Conservation (phyloP, 2,329 filamentous ascomycete species). For the Penicillium carneum region DNA sequence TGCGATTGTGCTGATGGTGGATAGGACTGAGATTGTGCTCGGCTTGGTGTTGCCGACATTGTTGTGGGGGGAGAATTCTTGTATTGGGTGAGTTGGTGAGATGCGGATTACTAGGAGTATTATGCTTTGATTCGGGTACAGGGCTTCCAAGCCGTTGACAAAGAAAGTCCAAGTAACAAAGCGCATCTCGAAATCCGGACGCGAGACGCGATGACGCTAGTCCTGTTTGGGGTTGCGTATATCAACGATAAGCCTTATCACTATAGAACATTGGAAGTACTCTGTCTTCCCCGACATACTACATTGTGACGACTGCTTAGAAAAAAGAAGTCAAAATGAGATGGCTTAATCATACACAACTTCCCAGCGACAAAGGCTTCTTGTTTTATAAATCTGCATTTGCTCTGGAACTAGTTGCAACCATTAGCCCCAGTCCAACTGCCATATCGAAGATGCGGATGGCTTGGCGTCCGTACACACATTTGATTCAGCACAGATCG, state of each 20-base stretch:
- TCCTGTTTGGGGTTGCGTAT: slow-evolving; percentile 40
- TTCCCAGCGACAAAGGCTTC: not conserved
- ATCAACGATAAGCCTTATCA: slow-evolving; percentile 33
- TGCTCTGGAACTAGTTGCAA: not conserved
- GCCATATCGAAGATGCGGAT: not conserved
- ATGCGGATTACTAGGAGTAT: not conserved
- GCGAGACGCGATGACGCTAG: slow-evolving; percentile 46
- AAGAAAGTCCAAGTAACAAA: slow-evolving; percentile 21
- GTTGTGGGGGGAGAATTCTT: not conserved
- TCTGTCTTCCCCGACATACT: not conserved
- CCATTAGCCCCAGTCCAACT: not conserved
- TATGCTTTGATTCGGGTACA: not conserved
- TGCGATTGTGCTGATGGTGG: slow-evolving; percentile 24
- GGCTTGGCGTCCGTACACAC: slow-evolving; percentile 1
- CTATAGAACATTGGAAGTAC: not conserved
- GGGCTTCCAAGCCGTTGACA: slow-evolving; percentile 8
- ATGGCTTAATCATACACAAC: not conserved
- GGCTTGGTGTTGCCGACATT: slow-evolving; percentile 29
- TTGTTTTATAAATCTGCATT: not conserved
- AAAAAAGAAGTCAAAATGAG: not conserved
- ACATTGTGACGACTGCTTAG: not conserved
- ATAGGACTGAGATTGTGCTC: slow-evolving; percentile 24
- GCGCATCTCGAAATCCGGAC: slow-evolving; percentile 23
- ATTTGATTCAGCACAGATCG: not conserved
- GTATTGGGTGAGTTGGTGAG: not conserved